phyloP scores from a whole-genome alignment of 2,329 filamentous ascomycete species.

The Arachnomyces sp. region DNA sequence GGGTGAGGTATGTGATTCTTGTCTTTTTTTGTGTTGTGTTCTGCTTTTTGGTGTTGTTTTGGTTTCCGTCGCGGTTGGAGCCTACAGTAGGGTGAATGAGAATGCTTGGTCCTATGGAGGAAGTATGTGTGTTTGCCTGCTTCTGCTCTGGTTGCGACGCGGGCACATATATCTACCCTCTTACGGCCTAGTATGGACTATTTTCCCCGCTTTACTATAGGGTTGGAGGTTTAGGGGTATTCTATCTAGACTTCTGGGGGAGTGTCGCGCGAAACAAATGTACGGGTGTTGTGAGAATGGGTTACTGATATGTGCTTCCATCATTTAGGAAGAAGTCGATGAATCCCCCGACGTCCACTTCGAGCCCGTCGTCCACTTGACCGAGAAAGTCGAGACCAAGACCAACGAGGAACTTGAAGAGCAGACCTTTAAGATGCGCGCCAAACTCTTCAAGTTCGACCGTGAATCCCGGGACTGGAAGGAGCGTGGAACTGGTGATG shows the following conservation, averaged over 20 bases:
- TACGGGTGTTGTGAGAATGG: too few species aligned
- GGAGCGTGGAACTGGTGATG: slow-evolving; percentile 95
- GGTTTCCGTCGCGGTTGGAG: background rate
- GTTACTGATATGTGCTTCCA: too few species aligned
- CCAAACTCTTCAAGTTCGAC: slow-evolving; percentile 98
- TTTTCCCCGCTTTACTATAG: too few species aligned
- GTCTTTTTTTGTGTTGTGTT: slow-evolving; percentile 12
- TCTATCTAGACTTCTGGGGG: too few species aligned
- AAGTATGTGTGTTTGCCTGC: too few species aligned
- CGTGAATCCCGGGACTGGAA: slow-evolving; percentile 93
- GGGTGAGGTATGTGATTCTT: slow-evolving; percentile 49
- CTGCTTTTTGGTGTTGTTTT: slow-evolving; percentile 8
- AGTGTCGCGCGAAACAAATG: too few species aligned
- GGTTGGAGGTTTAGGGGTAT: too few species aligned
- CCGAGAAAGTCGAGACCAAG: slow-evolving; percentile 93
- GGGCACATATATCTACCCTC: too few species aligned
- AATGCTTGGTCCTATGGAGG: too few species aligned
- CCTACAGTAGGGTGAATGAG: too few species aligned
- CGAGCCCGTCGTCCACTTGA: slow-evolving; percentile 91
- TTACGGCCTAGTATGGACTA: too few species aligned
- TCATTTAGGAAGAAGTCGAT: slow-evolving; percentile 53
- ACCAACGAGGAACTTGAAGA: slow-evolving; percentile 98
- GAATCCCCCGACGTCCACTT: slow-evolving; percentile 94
- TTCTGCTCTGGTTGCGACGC: too few species aligned
- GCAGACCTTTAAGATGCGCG: slow-evolving; percentile 98